Evolutionary conservation across 371 early-diverging fungal genomes (phyloP).

Genomic region (Actinomortierella wolfii): DNA sequence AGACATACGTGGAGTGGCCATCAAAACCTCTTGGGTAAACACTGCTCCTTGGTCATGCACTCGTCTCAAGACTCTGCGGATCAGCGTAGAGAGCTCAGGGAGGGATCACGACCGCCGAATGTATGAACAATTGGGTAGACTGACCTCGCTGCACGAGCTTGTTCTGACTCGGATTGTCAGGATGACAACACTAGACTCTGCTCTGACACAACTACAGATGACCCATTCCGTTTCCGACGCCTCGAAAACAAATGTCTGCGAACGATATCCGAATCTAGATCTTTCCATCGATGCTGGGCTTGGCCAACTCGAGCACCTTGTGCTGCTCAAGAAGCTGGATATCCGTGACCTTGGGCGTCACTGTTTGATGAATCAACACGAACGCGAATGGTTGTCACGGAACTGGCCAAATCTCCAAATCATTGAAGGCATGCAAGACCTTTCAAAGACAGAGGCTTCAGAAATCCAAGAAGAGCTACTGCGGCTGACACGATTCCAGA

Average conservation of each 20-base stretch:
- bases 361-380: constrained; percentile 6
- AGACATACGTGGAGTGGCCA: too few relatives aligned
- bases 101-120: not conserved
- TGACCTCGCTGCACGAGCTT: constrained; percentile 8
- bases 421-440: constrained; percentile 8
- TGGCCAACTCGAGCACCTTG: constrained; percentile 11
- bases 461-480: constrained; percentile 4
- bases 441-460: not conserved
- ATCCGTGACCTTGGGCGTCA: constrained; percentile 15
- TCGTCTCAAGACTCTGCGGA: too few relatives aligned
- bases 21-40: too few relatives aligned
- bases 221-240: too few relatives aligned
- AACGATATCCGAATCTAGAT: not conserved
- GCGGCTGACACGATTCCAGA: not conserved
- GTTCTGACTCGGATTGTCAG: not conserved
- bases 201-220: too few relatives aligned
- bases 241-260: constrained; percentile 9
- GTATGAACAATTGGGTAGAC: constrained; percentile 13
- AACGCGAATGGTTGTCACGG: constrained; percentile 12
- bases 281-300: constrained; percentile 14
- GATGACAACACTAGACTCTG: too few relatives aligned
- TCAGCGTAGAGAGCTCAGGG: too few relatives aligned
- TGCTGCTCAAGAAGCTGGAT: constrained; percentile 6
- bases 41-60: too few relatives aligned
- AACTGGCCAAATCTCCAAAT: constrained; percentile 18